Evolutionary conservation across 2,329 filamentous ascomycete species (phyloP).

Genomic region (Fusarium sororula): DNA sequence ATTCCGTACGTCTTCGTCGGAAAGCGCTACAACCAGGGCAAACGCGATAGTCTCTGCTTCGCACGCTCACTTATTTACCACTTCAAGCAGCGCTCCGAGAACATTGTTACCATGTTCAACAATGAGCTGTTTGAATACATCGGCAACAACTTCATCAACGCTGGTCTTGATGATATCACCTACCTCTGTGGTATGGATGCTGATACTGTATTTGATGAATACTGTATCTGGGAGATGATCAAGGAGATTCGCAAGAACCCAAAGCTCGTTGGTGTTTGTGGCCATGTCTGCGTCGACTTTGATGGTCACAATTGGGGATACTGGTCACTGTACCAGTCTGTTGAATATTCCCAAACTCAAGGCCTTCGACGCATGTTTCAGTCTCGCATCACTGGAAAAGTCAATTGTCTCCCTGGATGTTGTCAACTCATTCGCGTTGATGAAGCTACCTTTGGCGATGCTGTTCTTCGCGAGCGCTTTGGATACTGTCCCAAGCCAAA

Average conservation of each 20-base stretch:
- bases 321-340: conserved; percentile 58
- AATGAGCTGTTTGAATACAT: conserved; percentile 54
- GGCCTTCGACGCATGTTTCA: conserved; percentile 59
- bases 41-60: conserved; percentile 60
- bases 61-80: conserved; percentile 59
- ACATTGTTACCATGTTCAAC: conserved; percentile 57
- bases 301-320: conserved; percentile 51
- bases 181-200: conserved; percentile 59
- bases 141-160: conserved; percentile 50
- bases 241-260: conserved; percentile 54
- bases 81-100: conserved; percentile 54
- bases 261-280: conserved; percentile 57
- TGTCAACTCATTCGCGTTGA: conserved; percentile 61
- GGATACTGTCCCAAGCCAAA: conserved; percentile 60
- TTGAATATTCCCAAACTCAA: conserved; percentile 59
- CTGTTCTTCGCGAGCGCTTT: conserved; percentile 56
- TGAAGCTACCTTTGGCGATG: conserved; percentile 58
- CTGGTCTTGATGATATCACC: conserved; percentile 52
- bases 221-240: conserved; percentile 57
- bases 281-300: conserved; percentile 59
- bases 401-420: conserved; percentile 59
- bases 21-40: conserved; percentile 60
- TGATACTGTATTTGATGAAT: conserved; percentile 56
- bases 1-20: conserved; percentile 58
- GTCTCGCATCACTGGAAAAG: conserved; percentile 58